phyloP scores from a whole-genome alignment of 2,329 filamentous ascomycete species.

The Zymoseptoria passerinii region DNA sequence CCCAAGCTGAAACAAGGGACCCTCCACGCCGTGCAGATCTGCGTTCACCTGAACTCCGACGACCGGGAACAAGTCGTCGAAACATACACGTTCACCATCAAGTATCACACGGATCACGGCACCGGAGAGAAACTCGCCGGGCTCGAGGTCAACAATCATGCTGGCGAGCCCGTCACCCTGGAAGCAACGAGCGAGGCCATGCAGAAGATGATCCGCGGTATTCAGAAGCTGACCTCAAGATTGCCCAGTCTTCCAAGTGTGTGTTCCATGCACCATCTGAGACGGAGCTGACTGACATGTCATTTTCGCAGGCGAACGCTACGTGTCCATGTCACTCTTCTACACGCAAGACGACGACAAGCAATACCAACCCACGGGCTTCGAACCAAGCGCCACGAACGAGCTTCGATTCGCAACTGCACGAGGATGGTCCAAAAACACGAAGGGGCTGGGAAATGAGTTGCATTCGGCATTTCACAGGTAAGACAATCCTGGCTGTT shows the following conservation, averaged over 20 bases:
- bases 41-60: slow-evolving; percentile 35
- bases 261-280: slow-evolving; percentile 6
- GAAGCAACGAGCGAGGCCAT: slow-evolving; percentile 36
- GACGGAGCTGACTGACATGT: background rate
- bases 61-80: slow-evolving; percentile 35
- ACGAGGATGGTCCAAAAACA: slow-evolving; percentile 33
- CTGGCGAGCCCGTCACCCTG: slow-evolving; percentile 28
- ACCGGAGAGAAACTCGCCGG: slow-evolving; percentile 15
- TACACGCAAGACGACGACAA: slow-evolving; percentile 35
- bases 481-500: slow-evolving; percentile 18
- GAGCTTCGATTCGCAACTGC: slow-evolving; percentile 31
- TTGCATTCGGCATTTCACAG: slow-evolving; percentile 35
- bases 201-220: slow-evolving; percentile 35
- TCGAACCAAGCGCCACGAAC: slow-evolving; percentile 25
- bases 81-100: slow-evolving; percentile 43
- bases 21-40: slow-evolving; percentile 40
- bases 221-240: slow-evolving; percentile 33
- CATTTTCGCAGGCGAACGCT: slow-evolving; percentile 28
- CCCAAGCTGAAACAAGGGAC: slow-evolving; percentile 36
- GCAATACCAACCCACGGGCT: slow-evolving; percentile 37
- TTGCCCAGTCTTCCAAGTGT: slow-evolving; percentile 40
- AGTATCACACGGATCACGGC: slow-evolving; percentile 27
- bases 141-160: slow-evolving; percentile 25
- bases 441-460: slow-evolving; percentile 22
- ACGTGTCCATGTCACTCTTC: slow-evolving; percentile 38